These are phyloP conservation scores for Dichotomopilus funicola DNA, from an alignment of 2,329 filamentous ascomycete species.

Conservation along the genomic window DNA sequence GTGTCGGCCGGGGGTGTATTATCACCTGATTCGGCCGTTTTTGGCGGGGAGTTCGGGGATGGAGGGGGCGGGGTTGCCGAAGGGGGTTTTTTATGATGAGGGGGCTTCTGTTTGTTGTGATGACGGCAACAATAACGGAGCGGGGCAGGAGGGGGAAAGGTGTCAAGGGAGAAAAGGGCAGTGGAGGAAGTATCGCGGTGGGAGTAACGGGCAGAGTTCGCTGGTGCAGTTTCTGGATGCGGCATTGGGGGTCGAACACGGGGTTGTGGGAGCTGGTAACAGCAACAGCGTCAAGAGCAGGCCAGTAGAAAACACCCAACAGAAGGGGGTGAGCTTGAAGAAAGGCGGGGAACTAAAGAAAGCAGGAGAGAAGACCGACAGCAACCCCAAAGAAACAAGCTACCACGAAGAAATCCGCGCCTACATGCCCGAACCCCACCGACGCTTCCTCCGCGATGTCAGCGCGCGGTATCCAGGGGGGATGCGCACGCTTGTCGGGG, in stretches of 20 bases:
- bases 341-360: neutral
- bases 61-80: conserved; percentile 72
- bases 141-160: neutral
- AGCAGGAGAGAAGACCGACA: neutral
- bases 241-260: conserved; percentile 75
- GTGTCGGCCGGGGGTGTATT: conserved; percentile 83
- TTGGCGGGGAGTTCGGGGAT: conserved; percentile 91
- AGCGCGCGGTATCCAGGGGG: conserved; percentile 45
- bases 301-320: neutral
- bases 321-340: neutral
- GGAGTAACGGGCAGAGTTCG: conserved; percentile 88
- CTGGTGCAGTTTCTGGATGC: conserved; percentile 92
- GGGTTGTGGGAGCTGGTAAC: conserved; percentile 32
- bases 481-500: conserved; percentile 47
- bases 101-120: conserved; percentile 31
- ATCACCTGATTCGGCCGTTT: conserved; percentile 80
- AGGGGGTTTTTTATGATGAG: conserved; percentile 78
- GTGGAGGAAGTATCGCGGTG: conserved; percentile 77
- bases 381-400: conserved; percentile 24
- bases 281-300: neutral
- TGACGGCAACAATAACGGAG: neutral
- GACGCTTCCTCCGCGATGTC: conserved; percentile 68
- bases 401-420: conserved; percentile 65
- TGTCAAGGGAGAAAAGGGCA: conserved; percentile 46
- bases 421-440: conserved; percentile 86